A percentile compares a stretch with the other conserved stretches of the same genome.
Conservation (phyloP, 768 basidiomycete genomes). For the Termitomyces bulborhizus region DNA sequence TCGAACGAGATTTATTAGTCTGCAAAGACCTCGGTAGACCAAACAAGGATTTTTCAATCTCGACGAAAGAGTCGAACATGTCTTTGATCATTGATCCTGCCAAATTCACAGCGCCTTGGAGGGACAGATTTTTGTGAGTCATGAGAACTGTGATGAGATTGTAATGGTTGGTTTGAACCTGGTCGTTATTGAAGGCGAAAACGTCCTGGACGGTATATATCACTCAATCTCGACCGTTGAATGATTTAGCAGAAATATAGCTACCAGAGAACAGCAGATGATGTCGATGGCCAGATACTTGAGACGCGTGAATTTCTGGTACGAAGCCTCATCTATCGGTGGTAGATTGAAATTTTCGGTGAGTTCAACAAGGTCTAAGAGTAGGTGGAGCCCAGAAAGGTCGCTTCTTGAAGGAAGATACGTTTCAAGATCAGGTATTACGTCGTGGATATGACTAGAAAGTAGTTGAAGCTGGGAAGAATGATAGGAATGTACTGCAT, state of each 20-base stretch:
- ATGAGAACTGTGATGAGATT: conserved; percentile 50
- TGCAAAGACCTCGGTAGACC: conserved; percentile 13
- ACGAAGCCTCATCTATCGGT: conserved; percentile 19
- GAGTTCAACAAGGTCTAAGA: conserved; percentile 48
- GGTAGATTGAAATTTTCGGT: conserved; percentile 39
- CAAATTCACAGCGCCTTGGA: conserved; percentile 44
- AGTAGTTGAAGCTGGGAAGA: conserved; percentile 26
- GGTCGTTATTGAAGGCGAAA: conserved; percentile 45
- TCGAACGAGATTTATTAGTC: conserved; percentile 9
- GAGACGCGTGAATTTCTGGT: conserved; percentile 25
- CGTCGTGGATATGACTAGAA: conserved; percentile 17
- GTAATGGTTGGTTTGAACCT: conserved; percentile 25
- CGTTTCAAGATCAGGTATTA: conserved; percentile 35
- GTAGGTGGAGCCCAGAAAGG: conserved; percentile 40
- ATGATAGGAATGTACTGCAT: conserved; percentile 27
- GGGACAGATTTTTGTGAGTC: conserved; percentile 31
- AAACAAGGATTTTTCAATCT: conserved; percentile 18
- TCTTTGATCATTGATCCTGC: conserved; percentile 33
- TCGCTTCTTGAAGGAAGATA: conserved; percentile 43
- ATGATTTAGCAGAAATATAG: conserved; percentile 9
- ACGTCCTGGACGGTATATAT: conserved; percentile 43
- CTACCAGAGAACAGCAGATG: conserved; percentile 48
- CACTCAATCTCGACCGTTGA: conserved; percentile 3
- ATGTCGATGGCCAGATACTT: conserved; percentile 40
- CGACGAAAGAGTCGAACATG: conserved; percentile 28